Evolutionary conservation across 1,284 basidiomycete species (phyloP).

Genomic region (Tilletiopsis washingtonensis): DNA sequence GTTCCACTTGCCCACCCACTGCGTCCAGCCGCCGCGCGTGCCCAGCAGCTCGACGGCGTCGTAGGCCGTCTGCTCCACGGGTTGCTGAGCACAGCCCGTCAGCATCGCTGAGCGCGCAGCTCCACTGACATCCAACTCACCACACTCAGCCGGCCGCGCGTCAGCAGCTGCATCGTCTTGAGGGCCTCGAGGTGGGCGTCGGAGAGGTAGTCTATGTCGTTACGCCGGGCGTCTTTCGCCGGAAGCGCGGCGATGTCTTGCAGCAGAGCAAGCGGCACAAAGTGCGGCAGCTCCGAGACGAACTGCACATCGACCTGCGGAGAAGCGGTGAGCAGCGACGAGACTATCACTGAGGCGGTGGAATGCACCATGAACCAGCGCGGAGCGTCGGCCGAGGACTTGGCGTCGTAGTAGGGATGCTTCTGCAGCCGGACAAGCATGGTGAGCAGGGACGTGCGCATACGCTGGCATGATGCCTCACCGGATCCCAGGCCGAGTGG

Average conservation of each 20-base stretch:
- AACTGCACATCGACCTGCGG: constrained; percentile 66
- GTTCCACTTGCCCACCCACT: constrained; percentile 37
- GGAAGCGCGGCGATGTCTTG: constrained; percentile 60
- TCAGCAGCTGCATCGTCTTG: constrained; percentile 69
- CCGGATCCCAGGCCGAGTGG: constrained; percentile 21
- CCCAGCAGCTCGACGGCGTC: constrained; percentile 61
- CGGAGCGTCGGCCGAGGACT: constrained; percentile 66
- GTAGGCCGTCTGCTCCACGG: constrained; percentile 65
- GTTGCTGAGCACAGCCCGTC: constrained; percentile 52
- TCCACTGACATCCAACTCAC: constrained; percentile 9
- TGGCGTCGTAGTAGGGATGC: constrained; percentile 86
- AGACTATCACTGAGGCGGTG: too few species aligned
- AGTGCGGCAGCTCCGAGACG: constrained; percentile 59
- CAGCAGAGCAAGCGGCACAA: constrained; percentile 70
- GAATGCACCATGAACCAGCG: constrained; percentile 71
- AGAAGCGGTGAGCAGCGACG: constrained; percentile 51
- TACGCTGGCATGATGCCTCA: constrained; percentile 14
- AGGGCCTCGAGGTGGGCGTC: constrained; percentile 47
- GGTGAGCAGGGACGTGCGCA: not conserved
- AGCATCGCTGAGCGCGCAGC: not conserved
- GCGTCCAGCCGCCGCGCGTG: constrained; percentile 57
- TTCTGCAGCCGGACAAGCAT: constrained; percentile 22
- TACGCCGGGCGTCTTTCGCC: constrained; percentile 59
- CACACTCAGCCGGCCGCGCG: constrained; percentile 75
- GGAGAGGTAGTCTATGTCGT: constrained; percentile 42